Percentiles rank a stretch among this genome's conserved stretches.
phyloP scores from a whole-genome alignment of 805 yeast genomes.

The Lipomyces japonicus region DNA sequence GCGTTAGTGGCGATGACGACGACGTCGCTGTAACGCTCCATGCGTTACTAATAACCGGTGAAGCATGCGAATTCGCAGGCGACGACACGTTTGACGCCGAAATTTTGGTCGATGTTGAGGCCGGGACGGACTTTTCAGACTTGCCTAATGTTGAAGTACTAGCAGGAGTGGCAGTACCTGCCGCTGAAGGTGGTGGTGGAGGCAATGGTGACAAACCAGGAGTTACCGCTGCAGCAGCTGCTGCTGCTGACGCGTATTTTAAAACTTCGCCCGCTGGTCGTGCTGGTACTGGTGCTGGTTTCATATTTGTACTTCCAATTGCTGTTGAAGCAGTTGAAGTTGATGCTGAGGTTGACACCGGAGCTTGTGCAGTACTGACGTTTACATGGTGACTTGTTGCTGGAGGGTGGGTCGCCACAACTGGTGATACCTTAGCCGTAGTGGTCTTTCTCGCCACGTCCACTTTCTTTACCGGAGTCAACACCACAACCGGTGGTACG shows the following conservation, averaged over 20 bases:
- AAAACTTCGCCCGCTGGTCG: constrained; percentile 50
- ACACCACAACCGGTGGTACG: neutral
- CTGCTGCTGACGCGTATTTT: constrained; percentile 44
- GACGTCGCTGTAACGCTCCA: neutral
- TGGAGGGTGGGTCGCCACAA: too few species aligned
- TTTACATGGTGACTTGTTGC: too few species aligned
- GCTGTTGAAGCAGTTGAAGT: constrained; percentile 10
- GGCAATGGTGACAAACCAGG: constrained; percentile 29
- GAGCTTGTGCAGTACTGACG: constrained; percentile 24
- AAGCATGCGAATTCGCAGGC: constrained; percentile 17
- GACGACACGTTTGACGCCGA: constrained; percentile 20
- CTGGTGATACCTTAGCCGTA: constrained; percentile 27
- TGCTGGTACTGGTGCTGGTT: constrained; percentile 55
- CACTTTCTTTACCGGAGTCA: neutral
- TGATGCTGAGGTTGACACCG: constrained; percentile 23
- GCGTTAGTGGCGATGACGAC: neutral
- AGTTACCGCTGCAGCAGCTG: constrained; percentile 34
- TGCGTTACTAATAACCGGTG: constrained; percentile 8
- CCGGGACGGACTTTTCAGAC: constrained; percentile 26
- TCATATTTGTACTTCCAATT: constrained; percentile 29
- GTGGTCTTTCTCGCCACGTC: constrained; percentile 25
- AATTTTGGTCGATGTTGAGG: constrained; percentile 14
- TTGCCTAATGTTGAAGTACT: constrained; percentile 24
- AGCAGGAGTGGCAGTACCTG: too few species aligned
- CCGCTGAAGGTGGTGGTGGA: constrained; percentile 30